Evolutionary conservation across 768 basidiomycete species (phyloP).

Genomic region (Suillus fuscotomentosus): DNA sequence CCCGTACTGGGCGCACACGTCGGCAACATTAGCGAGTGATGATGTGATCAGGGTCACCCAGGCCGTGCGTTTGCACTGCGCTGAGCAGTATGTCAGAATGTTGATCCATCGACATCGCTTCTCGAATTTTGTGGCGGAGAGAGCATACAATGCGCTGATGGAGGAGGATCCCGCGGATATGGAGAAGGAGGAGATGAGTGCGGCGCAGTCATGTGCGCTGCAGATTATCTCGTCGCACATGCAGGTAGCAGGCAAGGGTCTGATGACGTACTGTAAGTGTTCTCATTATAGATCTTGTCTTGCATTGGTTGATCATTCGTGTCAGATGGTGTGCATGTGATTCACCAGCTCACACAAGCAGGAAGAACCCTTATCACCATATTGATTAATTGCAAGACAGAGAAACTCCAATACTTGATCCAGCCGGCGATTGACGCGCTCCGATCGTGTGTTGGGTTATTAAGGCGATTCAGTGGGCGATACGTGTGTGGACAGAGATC

Average conservation of each 20-base stretch:
- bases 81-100: constrained; percentile 85
- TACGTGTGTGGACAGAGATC: constrained; percentile 91
- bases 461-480: constrained; percentile 85
- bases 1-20: constrained; percentile 74
- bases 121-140: constrained; percentile 72
- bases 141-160: constrained; percentile 43
- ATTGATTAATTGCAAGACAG: constrained; percentile 84
- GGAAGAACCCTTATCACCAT: constrained; percentile 88
- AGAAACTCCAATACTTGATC: constrained; percentile 70
- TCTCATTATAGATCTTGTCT: constrained; percentile 6
- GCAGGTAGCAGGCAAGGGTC: constrained; percentile 79
- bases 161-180: constrained; percentile 60
- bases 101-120: constrained; percentile 88
- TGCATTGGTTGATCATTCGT: constrained; percentile 13
- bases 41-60: constrained; percentile 91
- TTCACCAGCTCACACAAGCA: constrained; percentile 92
- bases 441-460: constrained; percentile 83
- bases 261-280: constrained; percentile 92
- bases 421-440: constrained; percentile 82
- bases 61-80: constrained; percentile 81
- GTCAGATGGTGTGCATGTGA: constrained; percentile 90
- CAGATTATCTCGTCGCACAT: constrained; percentile 82
- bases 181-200: constrained; percentile 76
- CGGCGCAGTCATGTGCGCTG: constrained; percentile 75
- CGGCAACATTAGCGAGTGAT: constrained; percentile 77